A percentile compares a stretch with the other conserved stretches of the same genome.
These are phyloP conservation scores for Chaetoceros muelleri DNA, from an alignment of 108 stramenopile species.

Conservation along the genomic window DNA sequence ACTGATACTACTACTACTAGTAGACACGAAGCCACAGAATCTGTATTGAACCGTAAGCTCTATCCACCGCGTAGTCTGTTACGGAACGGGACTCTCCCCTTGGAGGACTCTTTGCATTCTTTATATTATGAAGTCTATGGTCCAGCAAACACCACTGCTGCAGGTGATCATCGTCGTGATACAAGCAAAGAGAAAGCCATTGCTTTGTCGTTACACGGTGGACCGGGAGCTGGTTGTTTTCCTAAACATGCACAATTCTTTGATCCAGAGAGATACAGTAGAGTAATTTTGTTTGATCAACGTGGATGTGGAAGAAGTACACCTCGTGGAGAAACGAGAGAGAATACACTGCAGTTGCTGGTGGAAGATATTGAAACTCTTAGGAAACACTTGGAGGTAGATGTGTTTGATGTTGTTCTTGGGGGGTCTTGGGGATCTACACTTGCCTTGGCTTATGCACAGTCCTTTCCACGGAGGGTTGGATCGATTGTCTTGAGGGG, in stretches of 20 bases:
- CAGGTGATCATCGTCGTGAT: neutral
- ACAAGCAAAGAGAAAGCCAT: constrained; percentile 4
- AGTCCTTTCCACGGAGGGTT: constrained; percentile 40
- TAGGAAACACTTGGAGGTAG: constrained; percentile 29
- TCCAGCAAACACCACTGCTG: neutral
- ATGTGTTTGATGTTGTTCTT: constrained; percentile 65
- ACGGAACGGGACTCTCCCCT: constrained; percentile 18
- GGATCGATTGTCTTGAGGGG: constrained; percentile 65
- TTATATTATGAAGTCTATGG: constrained; percentile 26
- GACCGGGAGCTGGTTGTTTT: constrained; percentile 72
- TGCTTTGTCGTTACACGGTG: constrained; percentile 77
- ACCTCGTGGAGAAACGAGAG: constrained; percentile 27
- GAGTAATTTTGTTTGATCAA: constrained; percentile 74
- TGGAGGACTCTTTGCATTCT: constrained; percentile 12
- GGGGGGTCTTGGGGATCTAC: constrained; percentile 90
- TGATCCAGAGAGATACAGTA: constrained; percentile 50
- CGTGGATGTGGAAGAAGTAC: constrained; percentile 62
- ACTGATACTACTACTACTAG: no score
- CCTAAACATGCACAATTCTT: constrained; percentile 70
- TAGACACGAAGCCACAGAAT: no score
- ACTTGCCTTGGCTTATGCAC: constrained; percentile 75
- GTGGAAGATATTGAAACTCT: constrained; percentile 72
- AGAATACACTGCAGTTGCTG: constrained; percentile 37
- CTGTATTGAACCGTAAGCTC: neutral
- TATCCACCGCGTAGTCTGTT: constrained; percentile 3